These are phyloP conservation scores for Tulasnella sp. DNA, from an alignment of 768 basidiomycete species.

Conservation along the genomic window DNA sequence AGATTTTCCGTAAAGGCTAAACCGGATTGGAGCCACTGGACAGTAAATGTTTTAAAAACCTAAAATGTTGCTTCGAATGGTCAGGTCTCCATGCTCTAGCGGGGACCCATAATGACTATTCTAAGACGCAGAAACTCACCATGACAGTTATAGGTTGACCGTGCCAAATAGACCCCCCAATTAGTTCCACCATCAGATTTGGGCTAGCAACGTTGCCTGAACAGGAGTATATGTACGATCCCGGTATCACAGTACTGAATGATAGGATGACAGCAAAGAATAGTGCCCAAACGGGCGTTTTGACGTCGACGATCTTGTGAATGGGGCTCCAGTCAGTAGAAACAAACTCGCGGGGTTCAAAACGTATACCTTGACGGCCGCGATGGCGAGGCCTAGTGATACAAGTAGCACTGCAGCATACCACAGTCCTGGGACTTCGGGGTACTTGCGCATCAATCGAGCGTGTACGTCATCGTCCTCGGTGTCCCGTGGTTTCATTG, in stretches of 20 bases:
- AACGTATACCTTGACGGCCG: slow-evolving; percentile 32
- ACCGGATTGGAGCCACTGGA: slow-evolving; percentile 29
- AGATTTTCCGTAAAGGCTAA: slow-evolving; percentile 31
- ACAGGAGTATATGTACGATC: slow-evolving; percentile 39
- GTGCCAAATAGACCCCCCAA: slow-evolving; percentile 37
- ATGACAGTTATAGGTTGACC: slow-evolving; percentile 40
- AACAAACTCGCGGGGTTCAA: neutral
- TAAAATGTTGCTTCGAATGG: slow-evolving; percentile 17
- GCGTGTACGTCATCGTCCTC: slow-evolving; percentile 43
- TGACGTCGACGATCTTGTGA: slow-evolving; percentile 42
- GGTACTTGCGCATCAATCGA: slow-evolving; percentile 41
- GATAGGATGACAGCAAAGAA: slow-evolving; percentile 33
- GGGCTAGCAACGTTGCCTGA: slow-evolving; percentile 33
- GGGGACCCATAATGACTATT: neutral
- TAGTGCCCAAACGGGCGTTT: slow-evolving; percentile 46
- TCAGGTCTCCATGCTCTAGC: neutral
- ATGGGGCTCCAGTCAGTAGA: no score
- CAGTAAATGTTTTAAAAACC: slow-evolving; percentile 36
- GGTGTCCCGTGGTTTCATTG: slow-evolving; percentile 29
- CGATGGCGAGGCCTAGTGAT: slow-evolving; percentile 33
- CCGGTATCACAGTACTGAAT: slow-evolving; percentile 37
- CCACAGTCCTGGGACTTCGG: slow-evolving; percentile 38
- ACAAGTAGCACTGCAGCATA: slow-evolving; percentile 35
- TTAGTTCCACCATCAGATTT: slow-evolving; percentile 38
- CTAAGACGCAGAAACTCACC: slow-evolving; percentile 27